Percentiles rank a stretch among this genome's conserved stretches.
Conservation (phyloP, 1,284 basidiomycete species). For the Jaminaea rosea region DNA sequence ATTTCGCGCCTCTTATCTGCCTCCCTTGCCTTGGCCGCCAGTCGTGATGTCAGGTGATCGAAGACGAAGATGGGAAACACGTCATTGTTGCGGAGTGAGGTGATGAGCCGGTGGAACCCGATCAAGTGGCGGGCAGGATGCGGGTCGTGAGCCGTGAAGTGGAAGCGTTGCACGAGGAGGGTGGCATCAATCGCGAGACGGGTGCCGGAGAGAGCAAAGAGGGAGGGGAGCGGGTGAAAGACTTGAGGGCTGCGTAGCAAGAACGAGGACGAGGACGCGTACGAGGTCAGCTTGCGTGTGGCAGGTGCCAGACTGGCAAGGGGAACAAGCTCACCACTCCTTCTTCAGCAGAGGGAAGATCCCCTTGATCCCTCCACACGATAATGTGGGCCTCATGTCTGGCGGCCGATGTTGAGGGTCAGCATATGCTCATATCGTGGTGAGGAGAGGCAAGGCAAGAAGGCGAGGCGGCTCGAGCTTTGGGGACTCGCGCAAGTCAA, state of each 20-base stretch:
- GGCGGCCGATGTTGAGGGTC: too few relatives aligned
- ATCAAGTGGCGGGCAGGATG: conserved; percentile 32
- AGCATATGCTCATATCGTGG: too few relatives aligned
- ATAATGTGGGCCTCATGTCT: too few relatives aligned
- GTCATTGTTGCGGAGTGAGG: conserved; percentile 17
- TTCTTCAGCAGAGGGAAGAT: conserved; percentile 27
- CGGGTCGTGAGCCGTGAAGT: conserved; percentile 17
- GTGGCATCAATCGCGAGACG: conserved; percentile 35
- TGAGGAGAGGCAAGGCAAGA: too few relatives aligned
- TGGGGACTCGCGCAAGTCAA: too few relatives aligned
- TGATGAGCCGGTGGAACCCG: conserved; percentile 30
- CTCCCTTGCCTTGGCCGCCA: conserved; percentile 27
- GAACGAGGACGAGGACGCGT: background rate
- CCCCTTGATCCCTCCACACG: conserved; percentile 28
- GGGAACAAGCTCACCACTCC: conserved; percentile 1
- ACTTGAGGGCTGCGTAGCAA: background rate
- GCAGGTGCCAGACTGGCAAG: background rate
- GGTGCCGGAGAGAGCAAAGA: conserved; percentile 14
- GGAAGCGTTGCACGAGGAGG: conserved; percentile 10
- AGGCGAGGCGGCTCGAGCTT: too few relatives aligned
- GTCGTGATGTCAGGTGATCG: conserved; percentile 26
- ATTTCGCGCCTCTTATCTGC: conserved; percentile 12
- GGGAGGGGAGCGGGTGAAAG: conserved; percentile 14
- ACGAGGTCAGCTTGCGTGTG: conserved; percentile 7
- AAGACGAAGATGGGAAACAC: conserved; percentile 35